These are phyloP conservation scores for Trichoderma asperelloides DNA, from an alignment of 495 filamentous ascomycete genomes.

Conservation along the genomic window DNA sequence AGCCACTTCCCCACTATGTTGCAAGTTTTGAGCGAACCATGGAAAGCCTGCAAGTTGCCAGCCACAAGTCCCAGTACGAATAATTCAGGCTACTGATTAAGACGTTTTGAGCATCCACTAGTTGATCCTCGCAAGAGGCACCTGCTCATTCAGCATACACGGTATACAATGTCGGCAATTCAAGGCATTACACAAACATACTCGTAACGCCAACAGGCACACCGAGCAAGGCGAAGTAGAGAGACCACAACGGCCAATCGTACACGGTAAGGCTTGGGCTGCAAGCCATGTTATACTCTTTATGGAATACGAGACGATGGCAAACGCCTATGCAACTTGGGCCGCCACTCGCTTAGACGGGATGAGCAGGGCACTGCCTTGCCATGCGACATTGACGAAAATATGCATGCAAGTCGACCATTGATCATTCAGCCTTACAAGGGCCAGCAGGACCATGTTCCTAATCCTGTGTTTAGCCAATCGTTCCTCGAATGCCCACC, in stretches of 20 bases:
- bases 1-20: no score
- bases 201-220: neutral
- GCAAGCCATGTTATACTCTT: neutral
- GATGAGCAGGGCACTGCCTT: neutral
- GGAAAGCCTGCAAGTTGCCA: neutral
- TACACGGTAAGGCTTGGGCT: neutral
- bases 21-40: no score
- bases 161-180: neutral
- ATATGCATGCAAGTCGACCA: neutral
- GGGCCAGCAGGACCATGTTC: neutral
- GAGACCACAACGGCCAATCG: neutral
- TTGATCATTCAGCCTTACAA: neutral
- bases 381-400: neutral
- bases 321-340: neutral
- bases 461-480: neutral
- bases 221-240: neutral
- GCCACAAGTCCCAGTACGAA: neutral
- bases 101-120: slow-evolving; percentile 1
- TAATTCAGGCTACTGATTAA: neutral
- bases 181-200: neutral
- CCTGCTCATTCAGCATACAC: neutral
- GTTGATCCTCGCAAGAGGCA: neutral
- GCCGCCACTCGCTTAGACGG: neutral
- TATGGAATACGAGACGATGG: neutral
- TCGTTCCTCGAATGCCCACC: neutral